These are phyloP conservation scores for Metschnikowia orientalis DNA, from an alignment of 805 yeast genomes.

Conservation along the genomic window DNA sequence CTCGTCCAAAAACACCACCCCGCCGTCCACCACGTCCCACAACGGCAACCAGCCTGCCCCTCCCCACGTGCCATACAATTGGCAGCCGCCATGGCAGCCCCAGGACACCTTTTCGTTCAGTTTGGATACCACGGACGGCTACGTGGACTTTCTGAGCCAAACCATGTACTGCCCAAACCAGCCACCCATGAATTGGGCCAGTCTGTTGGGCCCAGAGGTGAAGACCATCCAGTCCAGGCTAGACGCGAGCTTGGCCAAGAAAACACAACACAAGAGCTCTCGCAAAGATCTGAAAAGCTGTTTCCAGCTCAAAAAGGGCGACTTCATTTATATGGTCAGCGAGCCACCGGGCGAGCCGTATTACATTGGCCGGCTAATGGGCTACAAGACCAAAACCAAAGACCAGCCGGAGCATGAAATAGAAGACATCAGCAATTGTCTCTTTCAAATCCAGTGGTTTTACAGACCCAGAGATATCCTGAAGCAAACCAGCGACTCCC, in stretches of 20 bases:
- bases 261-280: slow-evolving; percentile 8
- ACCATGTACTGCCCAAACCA: slow-evolving; percentile 37
- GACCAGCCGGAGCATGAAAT: slow-evolving; percentile 5
- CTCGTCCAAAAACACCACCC: slow-evolving; percentile 5
- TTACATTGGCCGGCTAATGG: slow-evolving; percentile 79
- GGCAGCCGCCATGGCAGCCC: slow-evolving; percentile 43
- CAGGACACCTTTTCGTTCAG: slow-evolving; percentile 41
- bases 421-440: slow-evolving; percentile 44
- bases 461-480: slow-evolving; percentile 84
- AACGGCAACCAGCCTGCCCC: slow-evolving; percentile 1
- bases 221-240: slow-evolving; percentile 10
- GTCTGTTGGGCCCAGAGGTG: slow-evolving; percentile 6
- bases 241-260: slow-evolving; percentile 8
- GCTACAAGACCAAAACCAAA: slow-evolving; percentile 39
- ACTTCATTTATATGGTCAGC: slow-evolving; percentile 75
- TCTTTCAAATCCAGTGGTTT: slow-evolving; percentile 82
- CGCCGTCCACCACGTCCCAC: slow-evolving; percentile 3
- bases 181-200: slow-evolving; percentile 8
- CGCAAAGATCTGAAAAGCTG: slow-evolving; percentile 20
- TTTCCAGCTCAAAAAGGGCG: slow-evolving; percentile 46
- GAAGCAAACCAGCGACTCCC: slow-evolving; percentile 60
- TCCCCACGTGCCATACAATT: slow-evolving; percentile 29
- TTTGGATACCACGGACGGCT: slow-evolving; percentile 40
- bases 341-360: slow-evolving; percentile 96
- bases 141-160: slow-evolving; percentile 35